Base-by-base conservation (phyloP, 2,329 filamentous ascomycete species). In the Aspergillus ochraceoroseus region DNA sequence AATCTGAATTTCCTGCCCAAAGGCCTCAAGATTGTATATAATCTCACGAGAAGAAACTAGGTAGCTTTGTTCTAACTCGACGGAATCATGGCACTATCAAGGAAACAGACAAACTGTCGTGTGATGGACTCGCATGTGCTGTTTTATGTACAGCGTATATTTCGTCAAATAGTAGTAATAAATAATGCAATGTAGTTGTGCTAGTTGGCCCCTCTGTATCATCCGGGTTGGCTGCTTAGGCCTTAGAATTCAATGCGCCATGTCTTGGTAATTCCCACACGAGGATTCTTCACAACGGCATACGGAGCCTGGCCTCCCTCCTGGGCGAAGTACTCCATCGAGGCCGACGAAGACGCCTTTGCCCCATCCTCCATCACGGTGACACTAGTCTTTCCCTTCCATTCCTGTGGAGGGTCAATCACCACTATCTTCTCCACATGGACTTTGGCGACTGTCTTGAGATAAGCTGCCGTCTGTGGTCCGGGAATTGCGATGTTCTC, bases 381-480 rank as follows among this genome's bases (percentile, higher is more conserved):
- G 1, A 81, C 82, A 49, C 71, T 74, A 48, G 66, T 72, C 69
- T 79, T 83, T 33, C 68, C 70, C 47, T 76, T 76, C 89, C 88
- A 95, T 13, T 70, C 66, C 22, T 74, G 70, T 1, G 87, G 85
- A 2, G 86, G 87, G 30, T 86, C 87, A 13, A 96, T 80, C 33
- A 98, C 56, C 32, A 96, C 73, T 40, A 96, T 76, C 67, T 84
- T 88, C 70, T 95, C 88, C 1, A 96, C 80, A 5, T 75, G 70
- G 2, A 96, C 87, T 30, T 77, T 73, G 19, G 76, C 74, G 83
- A 95, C 94, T 4, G 69, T 73, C 73, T 90, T 85, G 47, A 89
- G 67, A 72, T 88, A 96, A 22, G 76, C 74, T 26, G 83, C 81
- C 11, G 80, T 77, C 64, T 85, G 77, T 48, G 80, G 68, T 3